Evolutionary conservation across 176 grass and related monocot species (phyloP).

Genomic region (bread wheat (Triticum aestivum)): IWGSC_CS_RefSeq_v2.1 NC_057799.1:477689944-477690443

Average conservation of each 20-base stretch:
- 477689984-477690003: neutral
- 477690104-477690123: no score
- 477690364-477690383: constrained; percentile 21
- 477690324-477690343: neutral
- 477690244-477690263: no score
- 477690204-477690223: no score
- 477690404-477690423: neutral
- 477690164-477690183: neutral
- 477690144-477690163: neutral
- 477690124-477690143: no score
- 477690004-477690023: neutral
- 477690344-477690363: constrained; percentile 22
- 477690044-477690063: neutral
- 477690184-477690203: neutral
- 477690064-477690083: neutral
- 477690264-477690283: no score
- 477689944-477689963: no score
- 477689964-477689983: neutral
- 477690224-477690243: no score
- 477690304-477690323: neutral
- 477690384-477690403: neutral
- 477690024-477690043: neutral
- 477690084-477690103: neutral
- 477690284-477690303: no score
- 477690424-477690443: neutral